phyloP scores from a whole-genome alignment of 2,329 filamentous ascomycete genomes.

The Penicillium corylophilum region DNA sequence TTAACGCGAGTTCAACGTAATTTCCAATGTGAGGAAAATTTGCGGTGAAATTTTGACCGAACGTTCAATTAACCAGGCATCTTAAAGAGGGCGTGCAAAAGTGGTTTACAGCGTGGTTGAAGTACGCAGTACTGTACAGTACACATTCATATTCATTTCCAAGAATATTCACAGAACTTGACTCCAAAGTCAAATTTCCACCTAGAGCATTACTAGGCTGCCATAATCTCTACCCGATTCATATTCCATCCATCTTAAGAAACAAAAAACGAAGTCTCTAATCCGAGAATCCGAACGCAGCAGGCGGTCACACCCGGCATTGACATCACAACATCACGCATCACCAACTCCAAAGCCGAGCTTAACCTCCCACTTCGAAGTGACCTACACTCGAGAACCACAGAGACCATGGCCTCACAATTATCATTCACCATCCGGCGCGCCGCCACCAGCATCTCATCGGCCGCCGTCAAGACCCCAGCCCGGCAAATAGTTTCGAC shows the following conservation, averaged over 20 bases:
- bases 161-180: too few relatives aligned
- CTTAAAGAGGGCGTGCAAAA: too few relatives aligned
- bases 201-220: too few relatives aligned
- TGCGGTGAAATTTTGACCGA: too few relatives aligned
- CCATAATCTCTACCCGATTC: background rate
- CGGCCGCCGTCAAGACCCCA: conserved; percentile 2
- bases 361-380: background rate
- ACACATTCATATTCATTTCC: too few relatives aligned
- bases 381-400: background rate
- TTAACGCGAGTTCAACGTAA: too few relatives aligned
- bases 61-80: too few relatives aligned
- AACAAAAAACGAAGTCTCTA: background rate
- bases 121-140: too few relatives aligned
- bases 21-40: too few relatives aligned
- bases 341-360: conserved; percentile 1
- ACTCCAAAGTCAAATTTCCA: too few relatives aligned
- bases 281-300: background rate
- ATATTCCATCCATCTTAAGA: background rate
- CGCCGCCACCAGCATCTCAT: conserved; percentile 4
- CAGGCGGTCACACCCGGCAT: conserved; percentile 20
- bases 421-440: conserved; percentile 14
- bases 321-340: conserved; percentile 29
- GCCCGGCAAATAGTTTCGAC: conserved; percentile 4
- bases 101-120: too few relatives aligned
- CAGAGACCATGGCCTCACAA: conserved; percentile 14